Percentiles rank a stretch among this genome's conserved stretches.
phyloP scores from a whole-genome alignment of 768 basidiomycete genomes.

The Suillus sp. region DNA sequence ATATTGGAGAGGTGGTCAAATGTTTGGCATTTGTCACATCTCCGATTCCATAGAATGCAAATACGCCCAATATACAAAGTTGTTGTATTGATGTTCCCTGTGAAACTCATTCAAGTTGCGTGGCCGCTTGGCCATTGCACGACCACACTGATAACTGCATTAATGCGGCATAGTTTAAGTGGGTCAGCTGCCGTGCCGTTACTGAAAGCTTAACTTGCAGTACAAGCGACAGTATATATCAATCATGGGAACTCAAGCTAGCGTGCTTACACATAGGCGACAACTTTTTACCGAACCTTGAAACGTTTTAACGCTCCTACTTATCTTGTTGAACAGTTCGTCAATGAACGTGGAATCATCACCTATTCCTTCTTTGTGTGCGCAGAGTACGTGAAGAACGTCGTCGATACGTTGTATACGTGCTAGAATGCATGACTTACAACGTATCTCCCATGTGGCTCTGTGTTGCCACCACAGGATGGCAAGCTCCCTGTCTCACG shows the following conservation, averaged over 20 bases:
- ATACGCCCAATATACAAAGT: not conserved
- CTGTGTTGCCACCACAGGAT: constrained; percentile 1
- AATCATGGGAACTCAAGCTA: no score
- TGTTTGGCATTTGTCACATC: not conserved
- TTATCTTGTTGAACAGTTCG: not conserved
- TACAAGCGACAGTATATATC: no score
- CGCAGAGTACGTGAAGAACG: not conserved
- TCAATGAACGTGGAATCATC: not conserved
- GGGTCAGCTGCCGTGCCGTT: no score
- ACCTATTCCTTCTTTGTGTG: not conserved
- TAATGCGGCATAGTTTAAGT: no score
- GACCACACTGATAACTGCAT: no score
- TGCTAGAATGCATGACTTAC: not conserved
- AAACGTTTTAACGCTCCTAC: not conserved
- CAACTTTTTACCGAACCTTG: not conserved
- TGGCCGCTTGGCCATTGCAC: not conserved
- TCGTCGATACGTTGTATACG: not conserved
- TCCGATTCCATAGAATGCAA: not conserved
- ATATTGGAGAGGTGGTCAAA: not conserved
- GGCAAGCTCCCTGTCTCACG: not conserved
- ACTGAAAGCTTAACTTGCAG: no score
- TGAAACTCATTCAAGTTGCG: no score
- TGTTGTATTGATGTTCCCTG: no score
- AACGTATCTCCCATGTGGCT: not conserved
- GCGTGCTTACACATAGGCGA: no score